Evolutionary conservation across 495 filamentous ascomycete genomes (phyloP).

Genomic region (Rhizodiscina lignyota): DNA sequence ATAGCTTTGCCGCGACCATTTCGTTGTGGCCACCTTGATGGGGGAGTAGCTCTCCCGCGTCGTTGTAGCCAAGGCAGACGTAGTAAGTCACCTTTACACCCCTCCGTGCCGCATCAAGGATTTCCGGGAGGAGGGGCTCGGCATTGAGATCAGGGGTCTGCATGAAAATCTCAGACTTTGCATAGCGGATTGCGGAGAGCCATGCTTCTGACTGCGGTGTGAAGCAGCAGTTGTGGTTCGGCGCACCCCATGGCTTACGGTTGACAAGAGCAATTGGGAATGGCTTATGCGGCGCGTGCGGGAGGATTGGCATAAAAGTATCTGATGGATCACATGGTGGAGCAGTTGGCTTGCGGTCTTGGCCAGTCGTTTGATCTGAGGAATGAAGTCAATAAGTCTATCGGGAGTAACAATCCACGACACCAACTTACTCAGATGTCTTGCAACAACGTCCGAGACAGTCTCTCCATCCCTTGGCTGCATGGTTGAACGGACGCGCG

Average conservation of each 20-base stretch:
- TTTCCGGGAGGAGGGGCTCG: slow-evolving; percentile 41
- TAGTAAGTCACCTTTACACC: slow-evolving; percentile 52
- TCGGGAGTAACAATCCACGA: too few species aligned
- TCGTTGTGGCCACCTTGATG: slow-evolving; percentile 65
- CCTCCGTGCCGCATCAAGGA: slow-evolving; percentile 44
- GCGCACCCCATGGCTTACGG: slow-evolving; percentile 45
- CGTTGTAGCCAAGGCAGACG: slow-evolving; percentile 63
- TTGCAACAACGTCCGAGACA: slow-evolving; percentile 35
- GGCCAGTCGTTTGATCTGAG: slow-evolving; percentile 37
- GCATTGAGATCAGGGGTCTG: slow-evolving; percentile 66
- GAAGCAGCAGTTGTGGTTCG: slow-evolving; percentile 37
- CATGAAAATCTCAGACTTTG: slow-evolving; percentile 45
- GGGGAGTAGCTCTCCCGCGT: slow-evolving; percentile 57
- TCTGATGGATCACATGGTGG: slow-evolving; percentile 32
- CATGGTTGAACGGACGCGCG: slow-evolving; percentile 37
- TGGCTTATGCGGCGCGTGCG: slow-evolving; percentile 32
- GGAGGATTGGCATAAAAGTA: slow-evolving; percentile 47
- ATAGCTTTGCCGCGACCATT: slow-evolving; percentile 40
- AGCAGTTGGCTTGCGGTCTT: slow-evolving; percentile 31
- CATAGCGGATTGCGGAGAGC: slow-evolving; percentile 50
- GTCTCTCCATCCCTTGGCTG: slow-evolving; percentile 32
- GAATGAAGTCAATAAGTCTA: not conserved
- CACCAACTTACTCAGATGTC: slow-evolving; percentile 50
- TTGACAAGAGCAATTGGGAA: slow-evolving; percentile 59
- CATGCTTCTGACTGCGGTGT: slow-evolving; percentile 60